A percentile compares a stretch with the other conserved stretches of the same genome.
phyloP scores from a whole-genome alignment of 768 basidiomycete species.

The Asterophora lycoperdoides region DNA sequence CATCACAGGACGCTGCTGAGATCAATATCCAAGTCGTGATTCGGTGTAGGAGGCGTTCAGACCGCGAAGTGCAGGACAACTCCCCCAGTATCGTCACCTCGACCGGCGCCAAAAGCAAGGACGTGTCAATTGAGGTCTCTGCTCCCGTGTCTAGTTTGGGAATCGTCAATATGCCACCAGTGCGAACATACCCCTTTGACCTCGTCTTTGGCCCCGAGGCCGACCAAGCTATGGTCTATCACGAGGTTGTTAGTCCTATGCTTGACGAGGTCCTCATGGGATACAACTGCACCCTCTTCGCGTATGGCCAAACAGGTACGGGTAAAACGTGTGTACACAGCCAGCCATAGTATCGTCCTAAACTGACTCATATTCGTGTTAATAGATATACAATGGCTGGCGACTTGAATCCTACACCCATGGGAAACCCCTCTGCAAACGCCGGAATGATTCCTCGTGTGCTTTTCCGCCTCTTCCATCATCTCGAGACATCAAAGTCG shows the following conservation, averaged over 20 bases:
- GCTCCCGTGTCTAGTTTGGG: conserved; percentile 66
- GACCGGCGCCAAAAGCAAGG: conserved; percentile 66
- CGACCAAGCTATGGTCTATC: conserved; percentile 90
- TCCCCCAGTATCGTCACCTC: conserved; percentile 86
- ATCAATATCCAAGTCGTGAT: conserved; percentile 93
- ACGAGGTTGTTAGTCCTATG: conserved; percentile 90
- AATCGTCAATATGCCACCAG: conserved; percentile 68
- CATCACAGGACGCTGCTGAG: conserved; percentile 47
- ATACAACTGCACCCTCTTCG: conserved; percentile 97
- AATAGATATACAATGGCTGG: conserved; percentile 95
- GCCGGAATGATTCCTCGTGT: conserved; percentile 97
- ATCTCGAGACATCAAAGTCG: conserved; percentile 67
- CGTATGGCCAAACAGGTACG: conserved; percentile 97
- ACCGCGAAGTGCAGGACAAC: conserved; percentile 78
- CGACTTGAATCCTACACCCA: conserved; percentile 74
- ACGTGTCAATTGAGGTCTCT: conserved; percentile 79
- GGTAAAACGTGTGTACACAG: conserved; percentile 83
- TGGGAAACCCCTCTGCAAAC: conserved; percentile 82
- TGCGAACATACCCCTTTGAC: conserved; percentile 90
- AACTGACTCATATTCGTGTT: conserved; percentile 1
- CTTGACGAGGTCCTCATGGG: conserved; percentile 91
- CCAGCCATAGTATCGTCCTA: not conserved
- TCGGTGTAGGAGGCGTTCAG: conserved; percentile 81
- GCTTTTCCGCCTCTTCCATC: conserved; percentile 85
- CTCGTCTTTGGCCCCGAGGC: conserved; percentile 96